Evolutionary conservation across 352 stramenopile genomes (phyloP), one percentile per base, ranked within the genome.

Genomic region (Phytophthora ramorum): DNA sequence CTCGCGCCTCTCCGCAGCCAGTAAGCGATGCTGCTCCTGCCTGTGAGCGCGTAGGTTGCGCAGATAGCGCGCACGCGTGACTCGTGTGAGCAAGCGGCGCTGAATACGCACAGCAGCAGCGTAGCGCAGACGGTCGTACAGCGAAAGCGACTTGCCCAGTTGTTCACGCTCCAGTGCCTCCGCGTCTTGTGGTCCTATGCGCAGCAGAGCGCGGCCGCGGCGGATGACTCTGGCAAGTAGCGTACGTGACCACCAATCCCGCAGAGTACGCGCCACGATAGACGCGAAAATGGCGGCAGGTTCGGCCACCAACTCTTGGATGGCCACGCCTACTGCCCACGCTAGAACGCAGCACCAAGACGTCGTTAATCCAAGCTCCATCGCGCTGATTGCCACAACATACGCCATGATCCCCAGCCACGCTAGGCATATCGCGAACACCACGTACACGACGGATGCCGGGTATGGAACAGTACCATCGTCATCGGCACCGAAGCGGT

Each of bases 101-200:
- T 93, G 85, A 35, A 93, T 85, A 10, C 81, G 76, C 9, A 90
- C 80, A 0, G 85, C 78, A 4, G 83, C 81, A 48, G 84, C 86
- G 60, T 79, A 90, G 0, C 85, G 83, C 20, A 93, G 86, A 35
- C 76, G 79, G 44, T 90, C 80, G 67, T 91, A 93, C 40, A 91
- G 70, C 44, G 75, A 84, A 37, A 91, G 64, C 6, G 79, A 89
- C 17, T 75, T 76, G 2, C 61, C 62, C 0, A 69, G 46, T 28
- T 76, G 62, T 13, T 74, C 66, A 10, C 37, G 54, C 7, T 69
- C 38, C 16, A 72, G 14, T 13, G 44, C 52, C 37, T 56, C 38
- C 0, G 47, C 34, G 16, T 69, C 53, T 38, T 73, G 66, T 19
- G 66, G 66, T 1, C 60, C 49, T 44, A 94, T 85, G 0, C 84